Conservation (phyloP, 2,329 filamentous ascomycete species). For the Monilinia laxa region DNA sequence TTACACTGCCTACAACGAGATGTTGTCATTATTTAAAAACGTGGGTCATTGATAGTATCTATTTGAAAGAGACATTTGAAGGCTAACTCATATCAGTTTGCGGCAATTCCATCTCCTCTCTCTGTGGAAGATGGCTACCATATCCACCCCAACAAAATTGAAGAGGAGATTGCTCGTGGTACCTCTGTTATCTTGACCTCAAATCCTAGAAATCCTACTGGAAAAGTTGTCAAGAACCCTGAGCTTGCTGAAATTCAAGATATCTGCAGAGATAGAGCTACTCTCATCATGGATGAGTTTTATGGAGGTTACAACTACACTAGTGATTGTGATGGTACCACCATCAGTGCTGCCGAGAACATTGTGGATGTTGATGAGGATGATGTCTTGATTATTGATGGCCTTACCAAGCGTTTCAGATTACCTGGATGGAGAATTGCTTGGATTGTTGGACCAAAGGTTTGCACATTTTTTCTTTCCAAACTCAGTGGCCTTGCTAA, state of each 20-base stretch:
- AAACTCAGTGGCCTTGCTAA: conserved; percentile 7
- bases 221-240: conserved; percentile 79
- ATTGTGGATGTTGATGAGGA: conserved; percentile 86
- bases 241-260: conserved; percentile 90
- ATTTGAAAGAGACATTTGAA: neutral
- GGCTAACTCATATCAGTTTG: conserved; percentile 57
- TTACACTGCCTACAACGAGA: conserved; percentile 97
- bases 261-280: conserved; percentile 85
- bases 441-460: conserved; percentile 90
- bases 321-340: conserved; percentile 82
- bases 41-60: conserved; percentile 45
- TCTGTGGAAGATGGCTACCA: conserved; percentile 85
- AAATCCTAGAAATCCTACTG: conserved; percentile 93
- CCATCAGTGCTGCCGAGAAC: conserved; percentile 86
- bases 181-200: conserved; percentile 89
- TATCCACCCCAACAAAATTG: conserved; percentile 90
- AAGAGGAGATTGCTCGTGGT: conserved; percentile 83
- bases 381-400: conserved; percentile 92
- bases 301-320: conserved; percentile 97
- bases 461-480: conserved; percentile 14
- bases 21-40: conserved; percentile 93
- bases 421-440: conserved; percentile 95
- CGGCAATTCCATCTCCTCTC: conserved; percentile 81
- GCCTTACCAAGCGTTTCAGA: conserved; percentile 93
- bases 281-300: conserved; percentile 94